Conservation (phyloP, 192 early-diverging fungal genomes). For the Hyaloraphidium curvatum region DNA sequence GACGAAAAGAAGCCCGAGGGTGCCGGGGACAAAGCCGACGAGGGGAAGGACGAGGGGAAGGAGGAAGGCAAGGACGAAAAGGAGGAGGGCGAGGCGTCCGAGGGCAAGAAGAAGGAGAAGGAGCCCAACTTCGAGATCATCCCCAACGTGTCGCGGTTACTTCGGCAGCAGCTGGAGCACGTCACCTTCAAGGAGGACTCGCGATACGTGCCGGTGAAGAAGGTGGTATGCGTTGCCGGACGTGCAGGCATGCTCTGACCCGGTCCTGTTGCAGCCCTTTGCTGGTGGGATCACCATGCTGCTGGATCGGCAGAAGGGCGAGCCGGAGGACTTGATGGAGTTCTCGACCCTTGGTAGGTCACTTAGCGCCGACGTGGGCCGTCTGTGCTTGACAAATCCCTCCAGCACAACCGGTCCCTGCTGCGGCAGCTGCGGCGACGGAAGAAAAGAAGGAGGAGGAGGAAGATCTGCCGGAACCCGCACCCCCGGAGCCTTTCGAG, state of each 20-base stretch:
- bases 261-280: constrained; percentile 13
- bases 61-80: constrained; percentile 22
- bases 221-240: constrained; percentile 18
- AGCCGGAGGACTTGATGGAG: constrained; percentile 66
- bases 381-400: not conserved
- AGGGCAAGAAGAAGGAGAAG: constrained; percentile 49
- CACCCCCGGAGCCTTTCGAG: constrained; percentile 61
- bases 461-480: too few species aligned
- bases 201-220: constrained; percentile 80
- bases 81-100: constrained; percentile 14
- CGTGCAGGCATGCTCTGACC: not conserved
- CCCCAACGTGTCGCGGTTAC: constrained; percentile 70
- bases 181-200: constrained; percentile 68
- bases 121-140: constrained; percentile 56
- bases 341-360: constrained; percentile 21
- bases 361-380: constrained; percentile 8
- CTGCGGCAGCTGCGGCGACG: constrained; percentile 15
- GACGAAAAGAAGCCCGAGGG: constrained; percentile 26
- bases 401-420: constrained; percentile 6
- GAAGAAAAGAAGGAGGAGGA: too few species aligned
- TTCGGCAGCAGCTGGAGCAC: constrained; percentile 70
- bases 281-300: constrained; percentile 79
- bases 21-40: constrained; percentile 16
- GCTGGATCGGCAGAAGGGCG: constrained; percentile 46
- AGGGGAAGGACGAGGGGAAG: constrained; percentile 32